Percentiles rank a stretch among this genome's conserved stretches.
phyloP scores from a whole-genome alignment of 768 basidiomycete genomes.

The Phallus indusiatus region DNA sequence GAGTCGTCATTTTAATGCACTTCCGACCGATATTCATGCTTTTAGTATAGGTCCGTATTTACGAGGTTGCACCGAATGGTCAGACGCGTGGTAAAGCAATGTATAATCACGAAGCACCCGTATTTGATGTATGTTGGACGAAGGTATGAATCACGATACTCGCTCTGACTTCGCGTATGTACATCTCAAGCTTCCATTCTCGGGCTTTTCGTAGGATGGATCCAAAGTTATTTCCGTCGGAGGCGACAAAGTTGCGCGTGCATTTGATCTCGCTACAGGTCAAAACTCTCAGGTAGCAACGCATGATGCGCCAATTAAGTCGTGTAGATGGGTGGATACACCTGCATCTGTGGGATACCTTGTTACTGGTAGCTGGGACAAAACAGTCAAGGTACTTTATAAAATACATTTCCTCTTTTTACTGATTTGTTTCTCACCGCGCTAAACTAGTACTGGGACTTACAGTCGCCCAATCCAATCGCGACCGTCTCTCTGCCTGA shows the following conservation, averaged over 20 bases:
- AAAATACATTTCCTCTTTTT: background rate
- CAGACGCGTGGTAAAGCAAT: slow-evolving; percentile 84
- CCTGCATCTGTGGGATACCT: slow-evolving; percentile 59
- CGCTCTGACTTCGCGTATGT: slow-evolving; percentile 7
- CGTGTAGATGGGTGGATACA: slow-evolving; percentile 72
- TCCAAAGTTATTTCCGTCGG: slow-evolving; percentile 88
- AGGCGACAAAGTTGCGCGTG: slow-evolving; percentile 89
- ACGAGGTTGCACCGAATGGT: slow-evolving; percentile 68
- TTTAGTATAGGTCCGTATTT: slow-evolving; percentile 69
- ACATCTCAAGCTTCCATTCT: too few relatives aligned
- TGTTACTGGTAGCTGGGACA: slow-evolving; percentile 96
- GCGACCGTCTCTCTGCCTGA: slow-evolving; percentile 80
- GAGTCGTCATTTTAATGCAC: background rate
- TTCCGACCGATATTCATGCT: background rate
- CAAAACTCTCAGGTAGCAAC: slow-evolving; percentile 76
- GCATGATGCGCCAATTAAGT: slow-evolving; percentile 84
- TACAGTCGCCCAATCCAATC: slow-evolving; percentile 66
- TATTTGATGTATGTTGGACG: slow-evolving; percentile 84
- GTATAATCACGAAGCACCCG: slow-evolving; percentile 86
- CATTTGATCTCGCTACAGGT: slow-evolving; percentile 84
- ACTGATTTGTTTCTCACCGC: background rate
- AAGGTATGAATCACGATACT: slow-evolving; percentile 43
- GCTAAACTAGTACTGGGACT: slow-evolving; percentile 77
- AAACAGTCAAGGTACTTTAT: slow-evolving; percentile 73
- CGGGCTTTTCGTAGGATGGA: slow-evolving; percentile 51